Base-by-base conservation (phyloP, 2,329 filamentous ascomycete genomes). In the Triangularia verruculosa region DNA sequence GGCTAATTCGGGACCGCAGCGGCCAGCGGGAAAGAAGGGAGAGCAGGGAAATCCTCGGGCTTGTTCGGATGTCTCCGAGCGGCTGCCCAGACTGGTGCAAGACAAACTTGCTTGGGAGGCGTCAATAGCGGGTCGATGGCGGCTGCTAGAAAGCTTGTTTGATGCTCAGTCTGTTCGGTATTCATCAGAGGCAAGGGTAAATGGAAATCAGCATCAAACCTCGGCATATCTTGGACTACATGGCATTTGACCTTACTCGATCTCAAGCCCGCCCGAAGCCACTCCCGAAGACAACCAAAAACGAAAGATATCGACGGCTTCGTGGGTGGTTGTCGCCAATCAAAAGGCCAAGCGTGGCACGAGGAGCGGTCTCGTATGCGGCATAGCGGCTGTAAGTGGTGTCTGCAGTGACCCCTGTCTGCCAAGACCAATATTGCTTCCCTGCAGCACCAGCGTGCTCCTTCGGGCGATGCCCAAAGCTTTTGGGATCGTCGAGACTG, bases 361-460 rank as follows among this genome's bases (percentile, higher is more conserved):
- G 39, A 47, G 39, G 39, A 47, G 39, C 39, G 54, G 54, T 57
- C 28, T 54, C 51, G 24, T 54, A 54, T 27, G 51, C 22, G 22
- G 51, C 51, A 54, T 54, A 54, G 51, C 51, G 51, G 51, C 24
- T 54, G 3, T 15, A 12, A n/a, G 12, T 24, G 25, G 25, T 25
- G 51, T n/a, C 9, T 54, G 51, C 51, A 54, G 51, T 22, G 7
- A 54, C 51, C 51, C 43, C 51, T 24, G 25, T 22, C n/a, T 11
- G 20, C 51, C 51, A 54, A 54, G 51, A 24, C 20, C 51, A 22
- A 59, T 59, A 27, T 39, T 59, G 57, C 57, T 30, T 51, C 34
- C 39, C 30, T 28, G 17, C 20, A 12, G 11, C 22, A 13, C 24
- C 51, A 24, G 25, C 22, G 25, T 27, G 34, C 30, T 25, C 22